phyloP scores from a whole-genome alignment of 1,284 basidiomycete species.

The Apiotrichum sp. region DNA sequence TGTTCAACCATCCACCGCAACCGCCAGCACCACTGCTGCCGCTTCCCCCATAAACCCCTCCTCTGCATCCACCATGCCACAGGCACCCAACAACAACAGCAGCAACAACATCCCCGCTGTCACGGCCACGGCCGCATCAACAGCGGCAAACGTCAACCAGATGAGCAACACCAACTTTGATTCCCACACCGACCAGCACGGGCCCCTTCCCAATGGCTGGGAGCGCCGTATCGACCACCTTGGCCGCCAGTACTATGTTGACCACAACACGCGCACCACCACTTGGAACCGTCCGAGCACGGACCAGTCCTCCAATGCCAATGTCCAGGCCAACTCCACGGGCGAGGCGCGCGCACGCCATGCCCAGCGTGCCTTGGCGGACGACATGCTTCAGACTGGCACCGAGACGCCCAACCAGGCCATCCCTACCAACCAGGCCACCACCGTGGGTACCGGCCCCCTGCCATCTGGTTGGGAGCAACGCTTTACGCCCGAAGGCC shows the following conservation, averaged over 20 bases:
- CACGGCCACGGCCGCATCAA: slow-evolving; percentile 42
- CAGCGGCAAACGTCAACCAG: slow-evolving; percentile 38
- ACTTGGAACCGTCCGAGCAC: slow-evolving; percentile 72
- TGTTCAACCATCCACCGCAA: slow-evolving; percentile 26
- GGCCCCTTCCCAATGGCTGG: slow-evolving; percentile 83
- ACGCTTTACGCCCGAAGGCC: slow-evolving; percentile 91
- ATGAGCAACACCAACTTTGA: slow-evolving; percentile 60
- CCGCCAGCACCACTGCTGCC: slow-evolving; percentile 3
- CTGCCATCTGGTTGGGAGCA: slow-evolving; percentile 98
- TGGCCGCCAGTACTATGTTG: slow-evolving; percentile 85
- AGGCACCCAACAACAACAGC: slow-evolving; percentile 8
- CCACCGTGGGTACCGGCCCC: slow-evolving; percentile 72
- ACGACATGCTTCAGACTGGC: slow-evolving; percentile 63
- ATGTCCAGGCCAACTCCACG: slow-evolving; percentile 52
- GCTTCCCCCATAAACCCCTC: not conserved
- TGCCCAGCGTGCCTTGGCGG: slow-evolving; percentile 67
- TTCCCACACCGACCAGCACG: slow-evolving; percentile 67
- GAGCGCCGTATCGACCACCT: slow-evolving; percentile 85
- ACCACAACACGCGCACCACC: slow-evolving; percentile 89
- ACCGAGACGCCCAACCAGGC: slow-evolving; percentile 19
- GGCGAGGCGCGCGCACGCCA: slow-evolving; percentile 67
- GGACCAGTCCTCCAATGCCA: slow-evolving; percentile 44
- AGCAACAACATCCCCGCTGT: slow-evolving; percentile 21
- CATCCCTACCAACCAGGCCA: slow-evolving; percentile 49
- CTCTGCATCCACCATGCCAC: too few species aligned